Conservation (phyloP, 306 rosid genomes). For the Dalbergia oliveri region DNA sequence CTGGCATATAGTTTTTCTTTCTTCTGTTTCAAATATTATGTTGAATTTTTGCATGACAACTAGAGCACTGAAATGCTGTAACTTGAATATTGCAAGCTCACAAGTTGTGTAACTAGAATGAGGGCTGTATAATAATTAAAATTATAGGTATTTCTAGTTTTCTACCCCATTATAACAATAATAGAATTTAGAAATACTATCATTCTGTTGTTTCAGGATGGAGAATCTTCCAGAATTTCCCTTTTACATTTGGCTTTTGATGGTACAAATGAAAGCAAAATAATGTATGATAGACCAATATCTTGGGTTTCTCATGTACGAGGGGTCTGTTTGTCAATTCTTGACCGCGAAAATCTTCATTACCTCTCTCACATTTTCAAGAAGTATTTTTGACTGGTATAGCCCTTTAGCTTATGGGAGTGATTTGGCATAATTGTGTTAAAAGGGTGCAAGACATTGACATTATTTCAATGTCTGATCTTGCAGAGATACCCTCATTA, state of each 20-base stretch:
- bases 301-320: slow-evolving; percentile 78
- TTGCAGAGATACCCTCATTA: slow-evolving; percentile 75
- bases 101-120: slow-evolving; percentile 6
- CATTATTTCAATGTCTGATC: slow-evolving; percentile 32
- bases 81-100: slow-evolving; percentile 31
- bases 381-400: slow-evolving; percentile 77
- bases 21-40: slow-evolving; percentile 18
- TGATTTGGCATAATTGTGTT: slow-evolving; percentile 42
- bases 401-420: slow-evolving; percentile 36
- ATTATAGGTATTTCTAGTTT: slow-evolving; percentile 28
- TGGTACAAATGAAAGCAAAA: slow-evolving; percentile 50
- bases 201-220: slow-evolving; percentile 69
- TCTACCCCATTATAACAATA: slow-evolving; percentile 10
- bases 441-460: slow-evolving; percentile 41
- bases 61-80: slow-evolving; percentile 37
- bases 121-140: slow-evolving; percentile 17
- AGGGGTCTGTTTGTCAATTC: slow-evolving; percentile 66
- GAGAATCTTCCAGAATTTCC: slow-evolving; percentile 57
- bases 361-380: slow-evolving; percentile 65
- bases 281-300: slow-evolving; percentile 51
- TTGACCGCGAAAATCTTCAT: slow-evolving; percentile 69
- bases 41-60: not conserved
- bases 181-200: slow-evolving; percentile 31
- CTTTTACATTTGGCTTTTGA: slow-evolving; percentile 61
- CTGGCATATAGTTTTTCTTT: slow-evolving; percentile 40